phyloP scores from a whole-genome alignment of 805 yeast genomes.

The Pichia gijzeniarum region DNA sequence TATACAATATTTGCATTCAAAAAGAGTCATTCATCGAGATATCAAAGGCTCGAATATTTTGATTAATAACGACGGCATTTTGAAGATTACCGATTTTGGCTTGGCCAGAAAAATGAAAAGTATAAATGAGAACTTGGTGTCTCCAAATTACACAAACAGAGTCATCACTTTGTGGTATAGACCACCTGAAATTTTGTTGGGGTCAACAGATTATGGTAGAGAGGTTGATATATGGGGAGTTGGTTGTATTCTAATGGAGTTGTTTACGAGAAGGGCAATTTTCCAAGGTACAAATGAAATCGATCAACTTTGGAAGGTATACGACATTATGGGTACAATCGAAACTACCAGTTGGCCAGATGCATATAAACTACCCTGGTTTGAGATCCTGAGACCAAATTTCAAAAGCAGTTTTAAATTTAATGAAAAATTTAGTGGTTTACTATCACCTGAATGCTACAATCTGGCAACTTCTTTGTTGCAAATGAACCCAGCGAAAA shows the following conservation, averaged over 20 bases:
- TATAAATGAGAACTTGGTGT: conserved; percentile 38
- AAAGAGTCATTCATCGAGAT: conserved; percentile 70
- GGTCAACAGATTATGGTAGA: conserved; percentile 83
- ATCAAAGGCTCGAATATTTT: conserved; percentile 77
- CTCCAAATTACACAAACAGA: conserved; percentile 85
- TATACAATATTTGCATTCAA: conserved; percentile 59
- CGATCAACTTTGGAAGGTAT: conserved; percentile 71
- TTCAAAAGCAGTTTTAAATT: conserved; percentile 34
- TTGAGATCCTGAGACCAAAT: conserved; percentile 69
- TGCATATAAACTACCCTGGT: conserved; percentile 84
- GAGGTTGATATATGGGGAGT: conserved; percentile 97
- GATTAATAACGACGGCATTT: conserved; percentile 51
- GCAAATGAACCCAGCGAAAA: conserved; percentile 56
- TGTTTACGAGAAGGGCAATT: conserved; percentile 66
- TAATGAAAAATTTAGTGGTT: conserved; percentile 33
- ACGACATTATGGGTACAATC: conserved; percentile 85
- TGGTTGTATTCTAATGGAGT: conserved; percentile 83
- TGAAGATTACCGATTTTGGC: conserved; percentile 79
- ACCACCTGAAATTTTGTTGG: conserved; percentile 89
- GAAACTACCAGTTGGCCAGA: conserved; percentile 67
- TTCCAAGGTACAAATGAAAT: conserved; percentile 90
- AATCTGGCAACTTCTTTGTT: conserved; percentile 62
- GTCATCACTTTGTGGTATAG: conserved; percentile 97
- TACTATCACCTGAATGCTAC: conserved; percentile 47
- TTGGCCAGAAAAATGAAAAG: conserved; percentile 70